phyloP scores from a whole-genome alignment of 805 yeast genomes.

The Alloascoidea africana region DNA sequence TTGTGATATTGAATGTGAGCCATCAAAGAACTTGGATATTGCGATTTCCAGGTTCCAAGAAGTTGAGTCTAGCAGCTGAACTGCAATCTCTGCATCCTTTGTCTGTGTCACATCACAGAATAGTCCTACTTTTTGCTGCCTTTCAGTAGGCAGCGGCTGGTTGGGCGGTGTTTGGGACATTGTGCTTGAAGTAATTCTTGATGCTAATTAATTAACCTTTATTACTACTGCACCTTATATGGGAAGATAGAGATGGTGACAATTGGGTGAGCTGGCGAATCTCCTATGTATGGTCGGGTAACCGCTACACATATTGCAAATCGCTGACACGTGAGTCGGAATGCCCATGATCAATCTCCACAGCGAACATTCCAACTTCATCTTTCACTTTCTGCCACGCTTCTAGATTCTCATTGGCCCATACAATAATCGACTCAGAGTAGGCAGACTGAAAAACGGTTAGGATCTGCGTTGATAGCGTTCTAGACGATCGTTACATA shows the following conservation, averaged over 20 bases:
- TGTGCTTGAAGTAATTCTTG: no score
- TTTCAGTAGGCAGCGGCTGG: no score
- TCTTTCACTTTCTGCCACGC: neutral
- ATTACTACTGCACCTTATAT: no score
- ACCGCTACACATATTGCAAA: neutral
- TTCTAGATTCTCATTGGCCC: neutral
- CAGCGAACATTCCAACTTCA: neutral
- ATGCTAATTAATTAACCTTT: no score
- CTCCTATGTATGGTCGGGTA: no score
- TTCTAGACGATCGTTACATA: neutral
- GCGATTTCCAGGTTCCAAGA: conserved; percentile 25
- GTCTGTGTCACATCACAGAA: no score
- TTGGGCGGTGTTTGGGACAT: no score
- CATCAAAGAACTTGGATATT: conserved; percentile 13
- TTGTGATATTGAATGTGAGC: neutral
- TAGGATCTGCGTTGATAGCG: no score
- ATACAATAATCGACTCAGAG: neutral
- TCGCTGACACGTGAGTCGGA: neutral
- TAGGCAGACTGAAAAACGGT: no score
- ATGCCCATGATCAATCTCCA: conserved; percentile 1
- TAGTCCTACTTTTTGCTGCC: no score
- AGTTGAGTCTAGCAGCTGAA: conserved; percentile 14
- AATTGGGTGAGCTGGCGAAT: no score
- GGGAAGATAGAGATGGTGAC: no score
- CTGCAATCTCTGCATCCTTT: conserved; percentile 14